These are phyloP conservation scores for Fusarium euwallaceae DNA, from an alignment of 2,329 filamentous ascomycete species.

Conservation along the genomic window DNA sequence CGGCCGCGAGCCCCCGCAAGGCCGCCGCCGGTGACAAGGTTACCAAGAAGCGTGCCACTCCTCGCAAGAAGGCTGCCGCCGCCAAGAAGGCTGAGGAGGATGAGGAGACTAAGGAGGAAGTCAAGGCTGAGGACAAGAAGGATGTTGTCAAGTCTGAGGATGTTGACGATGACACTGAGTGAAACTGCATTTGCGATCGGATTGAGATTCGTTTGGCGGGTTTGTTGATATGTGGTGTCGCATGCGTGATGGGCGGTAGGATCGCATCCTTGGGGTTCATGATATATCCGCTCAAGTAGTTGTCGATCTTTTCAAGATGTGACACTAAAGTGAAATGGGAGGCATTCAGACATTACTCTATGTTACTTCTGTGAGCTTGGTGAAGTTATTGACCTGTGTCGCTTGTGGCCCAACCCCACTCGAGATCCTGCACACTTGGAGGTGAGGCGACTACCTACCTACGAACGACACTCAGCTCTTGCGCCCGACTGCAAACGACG, in stretches of 20 bases:
- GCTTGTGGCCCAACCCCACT: background rate
- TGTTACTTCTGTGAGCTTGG: background rate
- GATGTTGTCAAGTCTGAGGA: constrained; percentile 1
- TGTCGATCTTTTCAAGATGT: constrained; percentile 1
- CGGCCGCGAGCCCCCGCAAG: background rate
- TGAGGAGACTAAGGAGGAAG: constrained; percentile 37
- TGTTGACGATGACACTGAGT: constrained; percentile 9
- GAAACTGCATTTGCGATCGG: background rate
- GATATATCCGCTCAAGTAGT: constrained; percentile 6
- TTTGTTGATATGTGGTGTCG: background rate
- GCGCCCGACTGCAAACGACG: background rate
- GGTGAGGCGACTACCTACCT: background rate
- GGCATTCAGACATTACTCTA: background rate
- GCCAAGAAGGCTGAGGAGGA: constrained; percentile 48
- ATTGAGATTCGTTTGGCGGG: background rate
- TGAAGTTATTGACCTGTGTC: background rate
- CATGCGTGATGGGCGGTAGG: background rate
- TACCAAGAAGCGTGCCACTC: constrained; percentile 49
- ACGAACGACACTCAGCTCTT: background rate
- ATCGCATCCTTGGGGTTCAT: background rate
- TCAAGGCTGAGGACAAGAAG: constrained; percentile 22
- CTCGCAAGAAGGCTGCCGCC: constrained; percentile 47
- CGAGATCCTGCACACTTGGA: background rate
- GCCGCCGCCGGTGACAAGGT: constrained; percentile 41
- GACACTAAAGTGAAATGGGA: too few species aligned